Base-by-base conservation (phyloP, 441 rosid species). In the Adansonia madagascariensis region DNA sequence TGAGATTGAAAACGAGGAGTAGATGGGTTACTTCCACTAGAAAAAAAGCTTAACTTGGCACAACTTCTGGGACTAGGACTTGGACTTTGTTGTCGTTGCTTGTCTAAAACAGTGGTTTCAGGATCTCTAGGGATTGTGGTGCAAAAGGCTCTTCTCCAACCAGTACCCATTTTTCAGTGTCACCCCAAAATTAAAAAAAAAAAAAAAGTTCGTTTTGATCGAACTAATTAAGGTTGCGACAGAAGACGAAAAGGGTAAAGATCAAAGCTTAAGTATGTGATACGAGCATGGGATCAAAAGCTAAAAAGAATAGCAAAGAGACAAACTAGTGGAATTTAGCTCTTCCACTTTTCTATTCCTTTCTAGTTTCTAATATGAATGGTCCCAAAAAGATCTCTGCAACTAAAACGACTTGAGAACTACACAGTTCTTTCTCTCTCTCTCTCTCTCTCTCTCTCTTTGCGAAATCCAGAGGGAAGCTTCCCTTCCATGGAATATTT, bases 81-180 rank as follows among this genome's bases (percentile, higher is more conserved):
- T 0, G 86, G 64, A 31, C 70, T 80, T 3, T 27, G 60, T 1
- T 49, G 52, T 3, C 78, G 88, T 20, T 85, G 85, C 77, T 83
- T 86, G 11, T 88, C 89, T 8, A 86, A 71, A 74, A 75, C 78
- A 8, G 79, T 52, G 0, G 82, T 76, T 46, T 89, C 92, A 22
- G 88, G 79, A 73, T 92, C 94, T 84, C 88, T 84, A 22, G 93
- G 88, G 27, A 88, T 84, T 12, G 94, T 87, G 0, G 95, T 93
- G 88, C 98, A 94, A 81, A 94, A 94, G 27, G 97, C 98, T 84
- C 93, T 89, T 79, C 98, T 91, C 98, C 97, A 94, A 67, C 98
- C 94, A 22, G 95, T 93, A 69, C 97, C 97, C 98, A 94, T 94
- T 56, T 27, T 59, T 77, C 64, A 59, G n/a, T 12, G 55, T 39